Conservation (phyloP, 2,329 filamentous ascomycete genomes). For the Acrodontium crateriforme region DNA sequence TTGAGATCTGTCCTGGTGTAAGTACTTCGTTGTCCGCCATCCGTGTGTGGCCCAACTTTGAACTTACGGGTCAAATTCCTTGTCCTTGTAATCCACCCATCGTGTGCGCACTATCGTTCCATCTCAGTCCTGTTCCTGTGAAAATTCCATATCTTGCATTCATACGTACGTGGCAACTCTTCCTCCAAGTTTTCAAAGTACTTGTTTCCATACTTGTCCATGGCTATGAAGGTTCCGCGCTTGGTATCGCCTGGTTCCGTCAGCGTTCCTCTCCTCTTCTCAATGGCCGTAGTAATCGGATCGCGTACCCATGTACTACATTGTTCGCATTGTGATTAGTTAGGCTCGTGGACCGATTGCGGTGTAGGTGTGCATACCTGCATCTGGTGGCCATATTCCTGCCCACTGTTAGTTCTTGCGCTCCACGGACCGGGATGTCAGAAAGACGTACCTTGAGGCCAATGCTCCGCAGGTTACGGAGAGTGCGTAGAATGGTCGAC, state of each 20-base stretch:
- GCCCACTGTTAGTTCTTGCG: constrained; percentile 22
- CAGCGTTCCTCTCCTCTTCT: constrained; percentile 11
- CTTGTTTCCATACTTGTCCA: constrained; percentile 90
- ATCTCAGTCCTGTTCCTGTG: constrained; percentile 3
- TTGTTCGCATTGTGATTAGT: constrained; percentile 3
- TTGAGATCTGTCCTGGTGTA: constrained; percentile 46
- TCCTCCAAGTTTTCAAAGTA: constrained; percentile 85
- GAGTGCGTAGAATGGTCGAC: constrained; percentile 80
- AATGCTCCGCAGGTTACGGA: constrained; percentile 75
- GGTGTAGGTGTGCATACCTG: constrained; percentile 50
- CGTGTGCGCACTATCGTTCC: constrained; percentile 61
- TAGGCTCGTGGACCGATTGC: constrained; percentile 8
- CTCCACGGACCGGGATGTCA: background rate
- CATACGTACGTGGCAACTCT: constrained; percentile 69
- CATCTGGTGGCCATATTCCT: constrained; percentile 89
- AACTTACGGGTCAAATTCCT: constrained; percentile 64
- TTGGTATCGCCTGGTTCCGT: constrained; percentile 75
- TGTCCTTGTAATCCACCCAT: constrained; percentile 93
- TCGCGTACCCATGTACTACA: constrained; percentile 24
- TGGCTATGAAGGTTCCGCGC: constrained; percentile 70
- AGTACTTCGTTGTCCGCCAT: constrained; percentile 11
- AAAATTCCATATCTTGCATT: constrained; percentile 1
- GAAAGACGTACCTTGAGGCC: constrained; percentile 59
- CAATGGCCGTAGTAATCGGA: background rate
- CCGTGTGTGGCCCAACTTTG: background rate